A percentile compares a stretch with the other conserved stretches of the same genome.
phyloP scores from a whole-genome alignment of 2,329 filamentous ascomycete genomes.

The Coniochaeta hoffmannii region DNA sequence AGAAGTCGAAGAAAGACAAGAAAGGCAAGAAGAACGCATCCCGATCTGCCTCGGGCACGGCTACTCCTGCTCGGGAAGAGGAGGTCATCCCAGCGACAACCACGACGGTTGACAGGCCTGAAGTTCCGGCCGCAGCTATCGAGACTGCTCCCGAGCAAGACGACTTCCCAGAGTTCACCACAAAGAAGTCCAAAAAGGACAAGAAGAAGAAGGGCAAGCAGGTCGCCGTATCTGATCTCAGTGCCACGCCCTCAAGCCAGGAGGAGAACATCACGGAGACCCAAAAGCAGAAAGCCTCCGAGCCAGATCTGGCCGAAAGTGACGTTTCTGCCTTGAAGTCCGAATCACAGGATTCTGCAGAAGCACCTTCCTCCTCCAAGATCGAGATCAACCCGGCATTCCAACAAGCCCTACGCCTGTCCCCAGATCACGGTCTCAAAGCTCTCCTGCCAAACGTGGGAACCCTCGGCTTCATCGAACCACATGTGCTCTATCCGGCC shows the following conservation, averaged over 20 bases:
- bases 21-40: not conserved
- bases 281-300: not conserved
- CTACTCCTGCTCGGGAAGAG: not conserved
- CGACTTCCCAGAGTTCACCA: not conserved
- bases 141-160: not conserved
- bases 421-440: slow-evolving; percentile 7
- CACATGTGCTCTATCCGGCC: slow-evolving; percentile 18
- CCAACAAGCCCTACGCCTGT: slow-evolving; percentile 8
- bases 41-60: not conserved
- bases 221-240: not conserved
- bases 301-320: not conserved
- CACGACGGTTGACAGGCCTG: not conserved
- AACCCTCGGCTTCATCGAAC: slow-evolving; percentile 19
- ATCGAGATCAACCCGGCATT: slow-evolving; percentile 17
- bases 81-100: not conserved
- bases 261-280: not conserved
- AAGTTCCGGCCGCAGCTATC: not conserved
- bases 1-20: slow-evolving; percentile 11
- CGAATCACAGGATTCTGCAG: not conserved
- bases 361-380: slow-evolving; percentile 6
- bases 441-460: slow-evolving; percentile 4
- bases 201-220: slow-evolving; percentile 12
- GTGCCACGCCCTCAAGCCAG: not conserved
- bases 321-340: not conserved
- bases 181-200: not conserved